Evolutionary conservation across 192 early-diverging fungal genomes (phyloP).

Genomic region (Coemansia sp.): DNA sequence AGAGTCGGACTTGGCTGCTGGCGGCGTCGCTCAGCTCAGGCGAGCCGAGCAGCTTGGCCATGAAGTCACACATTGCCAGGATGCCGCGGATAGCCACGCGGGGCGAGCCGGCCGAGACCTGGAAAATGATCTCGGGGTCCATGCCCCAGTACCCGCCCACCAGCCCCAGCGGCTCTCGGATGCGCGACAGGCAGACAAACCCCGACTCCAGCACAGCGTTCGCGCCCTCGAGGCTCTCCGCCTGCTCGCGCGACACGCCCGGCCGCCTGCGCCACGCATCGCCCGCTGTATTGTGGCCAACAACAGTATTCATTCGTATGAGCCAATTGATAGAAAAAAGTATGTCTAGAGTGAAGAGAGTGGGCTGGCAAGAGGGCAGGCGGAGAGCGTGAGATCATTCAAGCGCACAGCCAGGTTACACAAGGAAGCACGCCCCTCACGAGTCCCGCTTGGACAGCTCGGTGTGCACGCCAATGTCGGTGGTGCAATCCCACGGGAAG

Average conservation of each 20-base stretch:
- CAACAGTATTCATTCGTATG: background rate
- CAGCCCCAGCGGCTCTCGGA: conserved; percentile 34
- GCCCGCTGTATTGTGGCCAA: background rate
- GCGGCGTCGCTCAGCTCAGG: background rate
- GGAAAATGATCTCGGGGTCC: conserved; percentile 24
- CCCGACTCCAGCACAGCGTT: conserved; percentile 5
- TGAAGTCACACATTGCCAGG: conserved; percentile 16
- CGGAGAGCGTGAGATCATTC: background rate
- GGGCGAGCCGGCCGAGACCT: conserved; percentile 22
- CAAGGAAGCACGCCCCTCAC: background rate
- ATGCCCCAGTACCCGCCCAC: conserved; percentile 50
- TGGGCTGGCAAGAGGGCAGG: background rate
- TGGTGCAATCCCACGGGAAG: conserved; percentile 71
- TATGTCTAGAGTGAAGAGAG: background rate
- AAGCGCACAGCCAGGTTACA: background rate
- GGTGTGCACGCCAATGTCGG: conserved; percentile 70
- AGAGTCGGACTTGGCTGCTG: conserved; percentile 11
- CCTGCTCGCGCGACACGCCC: conserved; percentile 7
- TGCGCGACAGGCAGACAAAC: conserved; percentile 31
- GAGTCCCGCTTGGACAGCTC: conserved; percentile 46
- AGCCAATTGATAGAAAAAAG: background rate
- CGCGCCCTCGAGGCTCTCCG: conserved; percentile 10
- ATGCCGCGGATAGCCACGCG: conserved; percentile 24
- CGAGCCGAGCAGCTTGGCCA: background rate
- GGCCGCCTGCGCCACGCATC: background rate